Percentiles rank a stretch among this genome's conserved stretches.
phyloP scores from a whole-genome alignment of 257 asterid species.

The Capsicum baccatum region DNA sequence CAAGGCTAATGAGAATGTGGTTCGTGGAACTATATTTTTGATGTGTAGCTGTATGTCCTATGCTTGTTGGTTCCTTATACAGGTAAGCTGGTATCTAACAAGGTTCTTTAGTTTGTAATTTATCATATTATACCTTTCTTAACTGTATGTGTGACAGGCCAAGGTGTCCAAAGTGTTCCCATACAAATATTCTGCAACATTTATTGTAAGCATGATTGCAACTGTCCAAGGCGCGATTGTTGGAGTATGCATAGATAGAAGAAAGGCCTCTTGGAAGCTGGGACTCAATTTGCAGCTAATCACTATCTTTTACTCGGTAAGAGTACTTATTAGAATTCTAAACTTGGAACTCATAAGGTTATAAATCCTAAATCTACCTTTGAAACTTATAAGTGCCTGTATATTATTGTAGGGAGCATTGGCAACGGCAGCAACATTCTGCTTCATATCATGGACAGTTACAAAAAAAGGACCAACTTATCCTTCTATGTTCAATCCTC shows the following conservation, averaged over 20 bases:
- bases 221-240: conserved; percentile 46
- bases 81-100: conserved; percentile 41
- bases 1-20: conserved; percentile 29
- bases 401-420: conserved; percentile 50
- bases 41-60: conserved; percentile 49
- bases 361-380: no score
- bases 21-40: conserved; percentile 62
- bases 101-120: background rate
- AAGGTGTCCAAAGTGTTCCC: conserved; percentile 56
- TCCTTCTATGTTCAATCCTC: conserved; percentile 78
- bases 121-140: background rate
- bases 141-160: conserved; percentile 39
- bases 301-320: conserved; percentile 65
- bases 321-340: background rate
- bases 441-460: conserved; percentile 56
- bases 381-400: background rate
- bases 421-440: conserved; percentile 59
- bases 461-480: conserved; percentile 64
- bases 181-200: conserved; percentile 50
- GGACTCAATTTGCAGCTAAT: conserved; percentile 60
- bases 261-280: conserved; percentile 50
- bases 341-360: no score
- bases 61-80: conserved; percentile 62
- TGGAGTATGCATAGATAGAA: conserved; percentile 53
- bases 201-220: conserved; percentile 48